Evolutionary conservation across 2,329 filamentous ascomycete species (phyloP).

Genomic region (Fusarium longipes): DNA sequence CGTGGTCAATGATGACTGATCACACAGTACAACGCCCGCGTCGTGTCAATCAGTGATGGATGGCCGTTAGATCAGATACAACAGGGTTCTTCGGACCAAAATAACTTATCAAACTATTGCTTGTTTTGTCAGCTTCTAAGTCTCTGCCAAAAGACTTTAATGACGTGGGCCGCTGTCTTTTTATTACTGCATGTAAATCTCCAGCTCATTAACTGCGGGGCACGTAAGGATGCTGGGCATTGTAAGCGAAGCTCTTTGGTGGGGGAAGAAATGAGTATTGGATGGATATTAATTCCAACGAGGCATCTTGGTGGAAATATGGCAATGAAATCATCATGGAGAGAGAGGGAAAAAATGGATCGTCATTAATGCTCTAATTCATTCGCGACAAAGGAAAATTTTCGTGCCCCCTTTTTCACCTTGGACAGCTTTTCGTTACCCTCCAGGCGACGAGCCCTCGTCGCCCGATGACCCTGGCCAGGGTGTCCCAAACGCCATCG

Average conservation of each 20-base stretch:
- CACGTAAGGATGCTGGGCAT: conserved; percentile 4
- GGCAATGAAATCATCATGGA: conserved; percentile 11
- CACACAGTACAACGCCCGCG: neutral
- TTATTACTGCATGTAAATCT: conserved; percentile 11
- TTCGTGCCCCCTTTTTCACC: conserved; percentile 25
- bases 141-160: conserved; percentile 8
- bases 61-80: neutral
- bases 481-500: conserved; percentile 78
- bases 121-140: too few species aligned
- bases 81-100: neutral
- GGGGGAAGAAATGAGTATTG: conserved; percentile 16
- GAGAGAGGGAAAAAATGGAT: conserved; percentile 25
- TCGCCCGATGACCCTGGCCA: conserved; percentile 73
- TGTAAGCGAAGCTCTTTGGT: conserved; percentile 1
- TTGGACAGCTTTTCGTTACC: conserved; percentile 69
- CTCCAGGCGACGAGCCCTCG: conserved; percentile 72
- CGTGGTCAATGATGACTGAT: neutral
- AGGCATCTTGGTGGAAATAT: conserved; percentile 5
- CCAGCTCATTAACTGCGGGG: conserved; percentile 18
- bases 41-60: neutral
- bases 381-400: conserved; percentile 19
- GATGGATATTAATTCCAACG: conserved; percentile 2
- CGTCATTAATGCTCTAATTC: conserved; percentile 38
- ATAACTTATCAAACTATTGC: neutral
- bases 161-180: conserved; percentile 26